A percentile compares a stretch with the other conserved stretches of the same genome.
These are phyloP conservation scores for Clavispora carvajalis DNA, from an alignment of 805 yeast genomes.

Conservation along the genomic window DNA sequence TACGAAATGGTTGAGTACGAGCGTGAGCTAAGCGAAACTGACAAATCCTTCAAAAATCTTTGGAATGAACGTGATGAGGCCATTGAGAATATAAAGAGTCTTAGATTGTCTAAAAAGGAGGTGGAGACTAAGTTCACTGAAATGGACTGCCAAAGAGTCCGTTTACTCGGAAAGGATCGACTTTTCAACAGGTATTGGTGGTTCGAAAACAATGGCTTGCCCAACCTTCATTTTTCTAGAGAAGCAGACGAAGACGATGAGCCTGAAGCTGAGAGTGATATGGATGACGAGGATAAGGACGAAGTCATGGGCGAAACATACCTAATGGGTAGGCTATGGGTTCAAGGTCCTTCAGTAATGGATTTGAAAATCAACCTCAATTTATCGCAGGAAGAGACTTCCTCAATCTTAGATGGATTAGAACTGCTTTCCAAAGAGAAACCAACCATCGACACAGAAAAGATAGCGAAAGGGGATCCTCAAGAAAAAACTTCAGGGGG, in stretches of 20 bases:
- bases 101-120: slow-evolving; percentile 44
- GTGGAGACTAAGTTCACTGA: slow-evolving; percentile 61
- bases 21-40: slow-evolving; percentile 29
- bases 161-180: slow-evolving; percentile 75
- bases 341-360: slow-evolving; percentile 75
- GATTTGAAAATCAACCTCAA: slow-evolving; percentile 32
- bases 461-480: too few relatives aligned
- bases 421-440: too few relatives aligned
- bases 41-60: slow-evolving; percentile 39
- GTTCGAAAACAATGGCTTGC: slow-evolving; percentile 84
- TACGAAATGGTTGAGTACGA: slow-evolving; percentile 42
- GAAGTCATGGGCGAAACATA: slow-evolving; percentile 52
- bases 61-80: slow-evolving; percentile 42
- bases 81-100: slow-evolving; percentile 38
- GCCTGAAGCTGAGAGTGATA: slow-evolving; percentile 31
- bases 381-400: slow-evolving; percentile 4
- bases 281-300: slow-evolving; percentile 40
- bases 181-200: slow-evolving; percentile 90
- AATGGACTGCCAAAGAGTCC: slow-evolving; percentile 72
- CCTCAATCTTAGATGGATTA: not conserved
- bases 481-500: too few relatives aligned
- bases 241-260: slow-evolving; percentile 35
- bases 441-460: too few relatives aligned
- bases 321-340: slow-evolving; percentile 80
- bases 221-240: slow-evolving; percentile 34